Conservation (phyloP, 2,329 filamentous ascomycete genomes). For the Ceratocystis harringtonii region DNA sequence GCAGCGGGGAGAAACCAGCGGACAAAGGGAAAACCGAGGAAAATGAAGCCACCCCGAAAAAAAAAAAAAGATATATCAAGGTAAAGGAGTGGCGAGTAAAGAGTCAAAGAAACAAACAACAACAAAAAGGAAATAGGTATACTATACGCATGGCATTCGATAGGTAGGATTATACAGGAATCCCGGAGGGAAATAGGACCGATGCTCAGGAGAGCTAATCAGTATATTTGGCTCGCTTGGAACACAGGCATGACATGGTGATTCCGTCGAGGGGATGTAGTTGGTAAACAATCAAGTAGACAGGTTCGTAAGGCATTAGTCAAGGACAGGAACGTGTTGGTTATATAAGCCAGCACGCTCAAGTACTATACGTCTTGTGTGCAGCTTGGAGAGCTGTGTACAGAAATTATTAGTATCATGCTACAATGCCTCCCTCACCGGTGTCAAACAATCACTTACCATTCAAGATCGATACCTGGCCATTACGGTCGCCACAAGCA, state of each 20-base stretch:
- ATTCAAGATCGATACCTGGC: constrained; percentile 39
- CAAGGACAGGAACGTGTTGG: neutral
- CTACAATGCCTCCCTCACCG: neutral
- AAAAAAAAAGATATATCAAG: neutral
- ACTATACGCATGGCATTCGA: neutral
- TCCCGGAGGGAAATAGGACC: too few relatives aligned
- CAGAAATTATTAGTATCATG: constrained; percentile 9
- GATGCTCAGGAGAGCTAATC: too few relatives aligned
- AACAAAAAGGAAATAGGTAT: constrained; percentile 9
- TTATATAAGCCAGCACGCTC: neutral
- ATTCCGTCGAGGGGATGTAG: neutral
- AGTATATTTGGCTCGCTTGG: too few relatives aligned
- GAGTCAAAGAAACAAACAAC: constrained; percentile 4
- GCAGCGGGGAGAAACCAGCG: neutral
- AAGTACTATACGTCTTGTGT: constrained; percentile 20
- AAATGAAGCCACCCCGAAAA: neutral
- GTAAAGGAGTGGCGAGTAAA: neutral
- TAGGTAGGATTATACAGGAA: neutral
- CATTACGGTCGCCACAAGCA: constrained; percentile 46
- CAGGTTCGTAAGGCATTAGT: constrained; percentile 8
- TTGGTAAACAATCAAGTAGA: constrained; percentile 3
- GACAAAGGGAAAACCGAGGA: neutral
- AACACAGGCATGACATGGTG: too few relatives aligned
- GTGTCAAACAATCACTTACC: constrained; percentile 29
- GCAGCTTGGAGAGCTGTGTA: constrained; percentile 26